Base-by-base conservation (phyloP, 169 alveolate species). In the Cryptosporidium canis region DNA sequence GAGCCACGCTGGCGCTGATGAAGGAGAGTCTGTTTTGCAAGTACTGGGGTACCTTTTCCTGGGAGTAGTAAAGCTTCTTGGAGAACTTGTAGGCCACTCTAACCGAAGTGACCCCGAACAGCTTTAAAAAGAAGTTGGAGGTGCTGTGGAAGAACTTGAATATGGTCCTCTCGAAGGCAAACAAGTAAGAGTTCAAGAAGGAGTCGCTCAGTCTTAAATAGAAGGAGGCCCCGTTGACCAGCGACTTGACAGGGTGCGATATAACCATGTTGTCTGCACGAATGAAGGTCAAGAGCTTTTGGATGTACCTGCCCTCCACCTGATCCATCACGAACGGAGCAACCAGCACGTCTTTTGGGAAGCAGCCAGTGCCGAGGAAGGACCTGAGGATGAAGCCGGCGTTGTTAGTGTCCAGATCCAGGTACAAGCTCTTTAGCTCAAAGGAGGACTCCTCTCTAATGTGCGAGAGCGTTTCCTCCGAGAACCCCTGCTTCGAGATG, bases 261-360 rank as follows among this genome's bases (percentile, higher is more conserved):
- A 77, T n/a, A 12, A 77, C 58, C 87, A 77, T 77, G 44, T 77
- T 77, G 8, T 77, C 72, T 4, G 87, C 67, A 35, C 61, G 55
- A 18, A 77, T 58, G 24, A 56, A 77, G 35, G 39, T 48, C 27
- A 77, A 21, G 11, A 77, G 21, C 45, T 77, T 77, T 11, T 43
- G 53, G 21, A 77, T 58, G 14, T 77, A 44, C 39, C 7, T 35
- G 1, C 64, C 29, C 16, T 77, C 87, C 4, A 58, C 72, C 24
- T 58, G 33, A 2, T 61, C 72, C 87, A 77, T 77, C 24, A 16
- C 27, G 41, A 44, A 77, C 4, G 71, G 72, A 56, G 87, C 58
- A 24, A 43, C 39, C 48, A 77, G 8, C 4, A 77, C 63, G 24
- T 77, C 63, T 39, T 63, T 61, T 1, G 87, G 87, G 8, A 41